Conservation (phyloP, 176 grass and related monocot species). For the maize (Zea mays) region DNA sequence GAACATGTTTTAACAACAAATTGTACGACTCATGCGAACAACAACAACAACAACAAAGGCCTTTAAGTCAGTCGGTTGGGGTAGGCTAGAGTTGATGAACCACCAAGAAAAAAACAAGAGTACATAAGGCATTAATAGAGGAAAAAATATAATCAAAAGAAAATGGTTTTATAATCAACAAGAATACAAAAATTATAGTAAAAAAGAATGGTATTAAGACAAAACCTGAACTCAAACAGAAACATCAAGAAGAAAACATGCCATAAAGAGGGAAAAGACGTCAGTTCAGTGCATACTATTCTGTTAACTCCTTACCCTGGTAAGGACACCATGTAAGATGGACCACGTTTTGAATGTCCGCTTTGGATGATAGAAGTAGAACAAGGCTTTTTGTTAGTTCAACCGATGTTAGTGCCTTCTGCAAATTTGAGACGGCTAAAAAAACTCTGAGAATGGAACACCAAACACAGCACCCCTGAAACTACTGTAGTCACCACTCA, state of each 20-base stretch:
- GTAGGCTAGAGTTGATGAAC: background rate
- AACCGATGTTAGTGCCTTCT: background rate
- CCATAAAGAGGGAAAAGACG: background rate
- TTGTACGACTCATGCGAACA: background rate
- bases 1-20: background rate
- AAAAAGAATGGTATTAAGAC: background rate
- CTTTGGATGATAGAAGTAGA: background rate
- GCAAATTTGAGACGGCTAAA: slow-evolving; percentile 3
- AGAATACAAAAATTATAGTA: background rate
- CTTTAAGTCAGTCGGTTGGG: background rate
- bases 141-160: background rate
- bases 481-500: no score
- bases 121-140: background rate
- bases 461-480: background rate
- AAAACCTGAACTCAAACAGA: slow-evolving; percentile 6
- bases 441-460: background rate
- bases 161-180: background rate
- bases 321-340: background rate
- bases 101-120: background rate
- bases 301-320: background rate
- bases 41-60: background rate
- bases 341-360: background rate
- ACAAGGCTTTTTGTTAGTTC: background rate
- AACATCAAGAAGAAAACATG: background rate
- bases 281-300: background rate